These are phyloP conservation scores for Malassezia furfur DNA, from an alignment of 1,284 basidiomycete genomes.

Conservation along the genomic window DNA sequence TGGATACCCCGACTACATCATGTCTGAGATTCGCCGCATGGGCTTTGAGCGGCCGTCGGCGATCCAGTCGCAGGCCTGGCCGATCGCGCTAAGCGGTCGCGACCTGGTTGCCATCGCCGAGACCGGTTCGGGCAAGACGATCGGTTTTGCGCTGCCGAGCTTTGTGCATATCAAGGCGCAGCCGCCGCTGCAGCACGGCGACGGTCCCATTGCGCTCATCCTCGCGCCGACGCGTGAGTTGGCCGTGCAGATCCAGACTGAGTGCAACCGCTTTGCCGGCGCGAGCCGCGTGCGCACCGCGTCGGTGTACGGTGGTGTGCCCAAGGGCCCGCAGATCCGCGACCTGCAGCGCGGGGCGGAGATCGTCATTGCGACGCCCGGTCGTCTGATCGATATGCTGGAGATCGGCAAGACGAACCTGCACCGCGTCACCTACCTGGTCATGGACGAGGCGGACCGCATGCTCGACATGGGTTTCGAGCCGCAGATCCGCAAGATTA, in stretches of 20 bases:
- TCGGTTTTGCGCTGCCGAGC: slow-evolving; percentile 91
- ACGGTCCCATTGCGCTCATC: slow-evolving; percentile 92
- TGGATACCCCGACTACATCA: slow-evolving; percentile 90
- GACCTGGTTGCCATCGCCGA: slow-evolving; percentile 87
- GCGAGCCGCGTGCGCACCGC: slow-evolving; percentile 96
- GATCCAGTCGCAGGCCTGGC: slow-evolving; percentile 98
- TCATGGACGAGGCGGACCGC: slow-evolving; percentile 98
- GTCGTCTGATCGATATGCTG: slow-evolving; percentile 70
- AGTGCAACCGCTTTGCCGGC: slow-evolving; percentile 94
- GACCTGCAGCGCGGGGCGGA: slow-evolving; percentile 94
- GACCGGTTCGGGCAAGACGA: slow-evolving; percentile 60
- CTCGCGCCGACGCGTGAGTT: slow-evolving; percentile 96
- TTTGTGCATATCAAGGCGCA: slow-evolving; percentile 99
- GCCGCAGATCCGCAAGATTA: slow-evolving; percentile 96
- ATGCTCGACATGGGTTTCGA: slow-evolving; percentile 99
- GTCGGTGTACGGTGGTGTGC: slow-evolving; percentile 95
- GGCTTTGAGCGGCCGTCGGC: slow-evolving; percentile 82
- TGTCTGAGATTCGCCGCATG: slow-evolving; percentile 83
- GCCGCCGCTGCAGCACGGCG: slow-evolving; percentile 81
- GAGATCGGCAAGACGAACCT: slow-evolving; percentile 94
- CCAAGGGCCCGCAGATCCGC: slow-evolving; percentile 94
- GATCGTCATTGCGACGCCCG: slow-evolving; percentile 75
- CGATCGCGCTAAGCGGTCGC: slow-evolving; percentile 85
- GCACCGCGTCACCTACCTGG: slow-evolving; percentile 87
- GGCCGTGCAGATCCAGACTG: slow-evolving; percentile 95